These are phyloP conservation scores for Mucor circinelloides DNA, from an alignment of 371 early-diverging fungal species.

Conservation along the genomic window DNA sequence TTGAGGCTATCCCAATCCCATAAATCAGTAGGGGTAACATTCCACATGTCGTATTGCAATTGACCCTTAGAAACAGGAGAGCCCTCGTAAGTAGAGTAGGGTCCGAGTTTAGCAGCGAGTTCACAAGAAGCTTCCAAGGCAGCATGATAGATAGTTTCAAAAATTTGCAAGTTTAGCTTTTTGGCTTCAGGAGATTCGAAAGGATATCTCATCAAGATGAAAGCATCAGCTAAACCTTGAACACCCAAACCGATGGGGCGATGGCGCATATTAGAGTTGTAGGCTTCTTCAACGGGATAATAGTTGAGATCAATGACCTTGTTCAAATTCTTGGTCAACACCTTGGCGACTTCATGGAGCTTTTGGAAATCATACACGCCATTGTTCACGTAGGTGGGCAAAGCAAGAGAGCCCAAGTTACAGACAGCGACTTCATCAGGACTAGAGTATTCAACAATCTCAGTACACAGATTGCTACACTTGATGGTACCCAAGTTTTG, in stretches of 20 bases:
- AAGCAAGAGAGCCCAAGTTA: conserved; percentile 97
- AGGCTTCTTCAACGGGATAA: conserved; percentile 95
- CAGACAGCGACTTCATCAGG: conserved; percentile 99
- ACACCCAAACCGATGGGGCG: conserved; percentile 99
- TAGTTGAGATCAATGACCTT: conserved; percentile 97
- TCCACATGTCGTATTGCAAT: conserved; percentile 98
- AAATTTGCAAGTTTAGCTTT: conserved; percentile 89
- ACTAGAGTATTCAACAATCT: conserved; percentile 96
- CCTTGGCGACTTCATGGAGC: conserved; percentile 75
- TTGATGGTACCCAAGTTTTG: conserved; percentile 97
- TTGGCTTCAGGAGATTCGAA: conserved; percentile 94
- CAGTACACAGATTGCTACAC: conserved; percentile 84
- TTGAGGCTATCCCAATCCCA: conserved; percentile 96
- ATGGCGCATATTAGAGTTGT: conserved; percentile 90
- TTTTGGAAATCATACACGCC: conserved; percentile 76
- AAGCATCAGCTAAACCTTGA: conserved; percentile 99
- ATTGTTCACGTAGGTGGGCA: conserved; percentile 86
- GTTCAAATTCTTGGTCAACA: conserved; percentile 94
- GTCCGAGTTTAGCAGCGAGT: conserved; percentile 84
- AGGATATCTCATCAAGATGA: conserved; percentile 93
- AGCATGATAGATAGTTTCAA: conserved; percentile 98
- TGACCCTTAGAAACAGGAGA: conserved; percentile 93
- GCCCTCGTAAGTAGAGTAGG: conserved; percentile 92
- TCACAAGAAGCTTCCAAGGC: conserved; percentile 97
- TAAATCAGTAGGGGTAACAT: conserved; percentile 73